phyloP scores from a whole-genome alignment of 805 yeast genomes.

The Ogataea nitratoaversa region DNA sequence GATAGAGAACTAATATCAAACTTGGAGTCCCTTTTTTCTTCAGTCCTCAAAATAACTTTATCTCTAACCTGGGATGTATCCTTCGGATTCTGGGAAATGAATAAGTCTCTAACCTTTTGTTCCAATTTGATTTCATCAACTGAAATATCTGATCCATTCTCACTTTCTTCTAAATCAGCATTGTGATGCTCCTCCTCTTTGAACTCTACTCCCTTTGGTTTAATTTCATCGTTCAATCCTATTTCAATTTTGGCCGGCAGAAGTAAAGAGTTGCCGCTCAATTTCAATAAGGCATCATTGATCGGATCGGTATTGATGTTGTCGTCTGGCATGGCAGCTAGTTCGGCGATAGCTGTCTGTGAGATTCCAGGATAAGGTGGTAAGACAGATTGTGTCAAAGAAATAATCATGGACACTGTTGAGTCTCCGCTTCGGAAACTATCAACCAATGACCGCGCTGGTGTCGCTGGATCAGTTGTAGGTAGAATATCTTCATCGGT shows the following conservation, averaged over 20 bases:
- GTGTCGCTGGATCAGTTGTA: slow-evolving; percentile 14
- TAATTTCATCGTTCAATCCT: slow-evolving; percentile 28
- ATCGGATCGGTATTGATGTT: slow-evolving; percentile 66
- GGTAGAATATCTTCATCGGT: not conserved
- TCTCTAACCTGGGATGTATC: slow-evolving; percentile 1
- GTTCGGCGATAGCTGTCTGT: slow-evolving; percentile 61
- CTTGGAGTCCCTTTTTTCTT: slow-evolving; percentile 12
- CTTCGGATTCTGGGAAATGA: slow-evolving; percentile 23
- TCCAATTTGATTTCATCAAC: slow-evolving; percentile 30
- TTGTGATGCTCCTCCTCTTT: not conserved
- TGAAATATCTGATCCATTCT: slow-evolving; percentile 9
- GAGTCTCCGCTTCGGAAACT: slow-evolving; percentile 14
- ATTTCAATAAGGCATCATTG: slow-evolving; percentile 64
- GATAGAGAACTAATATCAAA: slow-evolving; percentile 28
- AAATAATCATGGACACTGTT: slow-evolving; percentile 29
- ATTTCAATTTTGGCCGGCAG: slow-evolving; percentile 8
- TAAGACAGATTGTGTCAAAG: slow-evolving; percentile 29
- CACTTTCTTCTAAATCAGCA: not conserved
- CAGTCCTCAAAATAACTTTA: not conserved
- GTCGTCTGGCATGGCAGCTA: slow-evolving; percentile 85
- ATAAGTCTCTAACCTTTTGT: slow-evolving; percentile 31
- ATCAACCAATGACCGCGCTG: slow-evolving; percentile 2
- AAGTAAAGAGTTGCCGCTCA: slow-evolving; percentile 56
- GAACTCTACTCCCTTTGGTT: not conserved
- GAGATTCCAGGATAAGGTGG: slow-evolving; percentile 45